Evolutionary conservation across 805 yeast species (phyloP), one percentile per base, ranked within the genome.

Genomic region (Blastobotrys robertii): DNA sequence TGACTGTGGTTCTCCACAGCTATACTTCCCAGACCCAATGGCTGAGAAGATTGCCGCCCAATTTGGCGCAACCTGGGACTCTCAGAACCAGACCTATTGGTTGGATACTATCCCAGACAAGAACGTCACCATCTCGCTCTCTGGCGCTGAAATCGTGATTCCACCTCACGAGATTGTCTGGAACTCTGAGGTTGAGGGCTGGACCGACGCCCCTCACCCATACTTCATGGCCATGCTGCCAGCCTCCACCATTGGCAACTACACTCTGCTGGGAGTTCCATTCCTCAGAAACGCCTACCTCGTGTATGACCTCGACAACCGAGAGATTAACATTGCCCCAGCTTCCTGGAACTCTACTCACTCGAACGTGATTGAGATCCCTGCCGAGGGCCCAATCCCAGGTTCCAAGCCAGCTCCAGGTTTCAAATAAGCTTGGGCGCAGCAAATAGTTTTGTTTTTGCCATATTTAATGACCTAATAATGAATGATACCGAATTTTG

Each of bases 231-330:
- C 45, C 8, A 38, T 41, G 28, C 30, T 43, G 15, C 34, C 44
- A 12, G 39, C 39, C 33, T 3, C 38, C 22, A 13, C 37, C 6
- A 10, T 10, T 10, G n/a, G 19, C 22, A 16, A 13, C 37, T 14
- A 13, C 15, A 13, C 22, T 22, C 65, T 69, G 4, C 54, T 75
- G 12, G 83, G 84, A 13, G 82, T 76, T 51, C 70, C 69, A 40
- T 67, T 79, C 51, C 60, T 79, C 44, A 64, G 77, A 46, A 67
- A 72, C 44, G 77, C 79, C 2, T 81, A 79, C 56, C 66, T 75
- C 15, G 83, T 78, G n/a, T 77, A 71, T 57, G 80, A 81, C 57
- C 61, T 78, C 40, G 84, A 77, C 28, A 70, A 70, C 52, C 60
- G 60, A 39, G 68, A 73, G 51, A 64, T 81, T 32, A 76, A 81